A percentile compares a stretch with the other conserved stretches of the same genome.
These are phyloP conservation scores for Flammula alnicola DNA, from an alignment of 1,284 basidiomycete species.

Conservation along the genomic window DNA sequence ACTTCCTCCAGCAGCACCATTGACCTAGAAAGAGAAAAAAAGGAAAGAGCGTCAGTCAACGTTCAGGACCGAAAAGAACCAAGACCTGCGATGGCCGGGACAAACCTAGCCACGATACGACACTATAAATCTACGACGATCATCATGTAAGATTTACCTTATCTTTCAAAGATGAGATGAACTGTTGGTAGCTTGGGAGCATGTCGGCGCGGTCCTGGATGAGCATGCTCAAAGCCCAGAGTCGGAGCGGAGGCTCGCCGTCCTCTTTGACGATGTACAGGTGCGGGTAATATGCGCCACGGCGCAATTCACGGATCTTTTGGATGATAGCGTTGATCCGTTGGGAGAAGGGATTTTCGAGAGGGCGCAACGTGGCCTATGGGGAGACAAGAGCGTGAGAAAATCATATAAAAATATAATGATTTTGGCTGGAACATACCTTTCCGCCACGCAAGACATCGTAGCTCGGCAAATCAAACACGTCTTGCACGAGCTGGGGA, in stretches of 20 bases:
- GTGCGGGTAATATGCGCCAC: constrained; percentile 92
- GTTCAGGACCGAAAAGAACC: constrained; percentile 1
- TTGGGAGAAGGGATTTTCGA: constrained; percentile 94
- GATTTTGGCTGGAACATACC: constrained; percentile 48
- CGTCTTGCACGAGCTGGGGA: constrained; percentile 91
- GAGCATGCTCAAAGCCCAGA: constrained; percentile 94
- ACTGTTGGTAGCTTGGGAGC: constrained; percentile 95
- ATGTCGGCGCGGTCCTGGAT: constrained; percentile 97
- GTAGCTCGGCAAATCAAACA: constrained; percentile 91
- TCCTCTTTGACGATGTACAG: constrained; percentile 99
- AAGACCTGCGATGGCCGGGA: neutral
- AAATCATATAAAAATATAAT: neutral
- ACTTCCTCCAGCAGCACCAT: constrained; percentile 21
- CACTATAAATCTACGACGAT: neutral
- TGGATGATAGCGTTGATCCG: constrained; percentile 92
- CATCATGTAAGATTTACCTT: constrained; percentile 41
- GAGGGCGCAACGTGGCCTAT: constrained; percentile 82
- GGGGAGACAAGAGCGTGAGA: neutral
- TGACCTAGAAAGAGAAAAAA: constrained; percentile 16
- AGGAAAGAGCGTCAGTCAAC: neutral
- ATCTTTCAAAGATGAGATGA: constrained; percentile 52
- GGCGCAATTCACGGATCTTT: constrained; percentile 89
- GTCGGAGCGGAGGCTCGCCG: constrained; percentile 90
- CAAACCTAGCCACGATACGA: constrained; percentile 5
- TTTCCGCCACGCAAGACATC: constrained; percentile 92